Evolutionary conservation across 805 yeast species (phyloP), one percentile per base, ranked within the genome.

Genomic region (Yamadazyma phyllophila): DNA sequence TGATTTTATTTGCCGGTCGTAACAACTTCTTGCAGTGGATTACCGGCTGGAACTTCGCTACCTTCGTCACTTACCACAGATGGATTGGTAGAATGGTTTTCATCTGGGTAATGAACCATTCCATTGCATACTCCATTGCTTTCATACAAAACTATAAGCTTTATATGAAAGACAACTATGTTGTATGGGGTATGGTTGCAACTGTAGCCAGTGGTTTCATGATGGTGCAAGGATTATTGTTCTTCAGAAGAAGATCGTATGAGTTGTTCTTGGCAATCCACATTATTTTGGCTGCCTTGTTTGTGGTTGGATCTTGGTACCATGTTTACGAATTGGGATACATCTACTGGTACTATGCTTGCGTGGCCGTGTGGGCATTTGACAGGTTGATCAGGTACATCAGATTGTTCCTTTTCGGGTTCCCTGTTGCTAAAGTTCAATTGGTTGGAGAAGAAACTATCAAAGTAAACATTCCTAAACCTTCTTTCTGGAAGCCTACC

Each of bases 11-110:
- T 57, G 82, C 86, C 2, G 80, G 85, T 35, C 65, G 88, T 53
- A 83, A 83, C 61, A 83, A 82, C 56, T 59, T 83, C 39, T 59
- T 83, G 47, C 81, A 76, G 48, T 78, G 79, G 78, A 14, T 78
- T 14, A 78, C 88, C 1, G 77, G 83, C 20, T 78, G 85, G 83
- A 67, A 65, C 36, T 74, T 61, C 54, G 61, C 70, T 26, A 62
- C 72, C 2, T 74, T 71, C 54, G 64, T 73, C 30, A 50, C 65
- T 11, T 72, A 62, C 49, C 81, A 76, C 54, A 71, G 71, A 52
- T 74, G 78, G 76, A 58, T 67, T 33, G 75, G 75, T 4, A 57
- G 75, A 52, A 39, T 62, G 10, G 50, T 56, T 11, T 53, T 66
- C 29, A 34, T 54, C n/a, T 54, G 68, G 46, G 55, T 64, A 31